Percentiles rank a stretch among this genome's conserved stretches.
Evolutionary conservation across 208 protist genomes (phyloP).

Genomic region (Leishmania arabica): DNA sequence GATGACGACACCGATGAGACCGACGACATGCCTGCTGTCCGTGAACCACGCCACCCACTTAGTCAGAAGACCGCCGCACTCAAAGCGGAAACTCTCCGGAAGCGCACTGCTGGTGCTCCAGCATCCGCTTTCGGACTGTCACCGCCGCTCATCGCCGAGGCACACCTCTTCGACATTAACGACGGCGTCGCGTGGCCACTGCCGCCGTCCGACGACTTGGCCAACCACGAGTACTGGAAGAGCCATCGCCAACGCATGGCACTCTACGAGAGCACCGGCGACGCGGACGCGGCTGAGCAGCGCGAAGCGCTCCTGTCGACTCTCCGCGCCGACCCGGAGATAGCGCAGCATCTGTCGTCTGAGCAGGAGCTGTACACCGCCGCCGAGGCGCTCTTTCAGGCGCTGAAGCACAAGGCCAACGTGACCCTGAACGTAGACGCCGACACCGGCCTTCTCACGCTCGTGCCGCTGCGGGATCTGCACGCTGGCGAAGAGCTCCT

Average conservation of each 20-base stretch:
- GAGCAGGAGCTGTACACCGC: conserved; percentile 38
- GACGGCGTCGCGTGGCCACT: conserved; percentile 72
- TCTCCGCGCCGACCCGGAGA: conserved; percentile 23
- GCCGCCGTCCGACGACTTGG: conserved; percentile 74
- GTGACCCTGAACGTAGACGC: conserved; percentile 60
- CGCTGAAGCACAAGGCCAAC: conserved; percentile 73
- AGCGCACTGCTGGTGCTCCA: not conserved
- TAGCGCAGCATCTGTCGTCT: not conserved
- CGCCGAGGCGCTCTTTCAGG: conserved; percentile 38
- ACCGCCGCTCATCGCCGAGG: conserved; percentile 53
- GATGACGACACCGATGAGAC: conserved; percentile 9
- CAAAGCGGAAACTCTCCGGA: not conserved
- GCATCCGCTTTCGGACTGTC: not conserved
- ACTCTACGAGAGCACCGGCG: conserved; percentile 65
- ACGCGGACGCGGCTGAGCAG: conserved; percentile 17
- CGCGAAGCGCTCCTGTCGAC: conserved; percentile 19
- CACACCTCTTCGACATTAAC: conserved; percentile 87
- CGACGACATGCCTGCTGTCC: not conserved
- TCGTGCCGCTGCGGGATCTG: conserved; percentile 68
- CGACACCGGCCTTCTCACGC: conserved; percentile 47
- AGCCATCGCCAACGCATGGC: conserved; percentile 62
- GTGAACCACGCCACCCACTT: not conserved
- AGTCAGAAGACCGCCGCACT: not conserved
- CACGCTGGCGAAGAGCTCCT: conserved; percentile 75
- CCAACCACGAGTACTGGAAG: conserved; percentile 62